phyloP scores from a whole-genome alignment of 805 yeast species.

The Saccharomycopsis sp. region DNA sequence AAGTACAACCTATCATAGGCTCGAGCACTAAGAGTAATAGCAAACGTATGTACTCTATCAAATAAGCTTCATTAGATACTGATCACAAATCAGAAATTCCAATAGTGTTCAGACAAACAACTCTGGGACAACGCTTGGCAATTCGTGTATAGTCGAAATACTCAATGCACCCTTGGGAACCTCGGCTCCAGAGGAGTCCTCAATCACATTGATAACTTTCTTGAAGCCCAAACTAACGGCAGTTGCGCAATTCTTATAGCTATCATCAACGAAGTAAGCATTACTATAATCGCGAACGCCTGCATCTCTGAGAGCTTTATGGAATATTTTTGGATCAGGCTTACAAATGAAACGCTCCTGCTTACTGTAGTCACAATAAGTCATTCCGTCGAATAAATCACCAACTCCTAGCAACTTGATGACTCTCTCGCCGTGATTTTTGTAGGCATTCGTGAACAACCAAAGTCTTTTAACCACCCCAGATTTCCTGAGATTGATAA shows the following conservation, averaged over 20 bases:
- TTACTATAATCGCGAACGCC: conserved; percentile 42
- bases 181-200: conserved; percentile 44
- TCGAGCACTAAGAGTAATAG: too few species aligned
- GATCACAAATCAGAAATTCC: too few species aligned
- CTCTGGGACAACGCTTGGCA: conserved; percentile 46
- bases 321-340: conserved; percentile 72
- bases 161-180: conserved; percentile 41
- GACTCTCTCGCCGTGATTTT: conserved; percentile 81
- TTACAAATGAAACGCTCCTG: conserved; percentile 70
- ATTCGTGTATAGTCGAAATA: conserved; percentile 51
- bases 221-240: conserved; percentile 70
- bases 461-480: conserved; percentile 67
- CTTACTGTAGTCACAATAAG: conserved; percentile 77
- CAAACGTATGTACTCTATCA: background rate
- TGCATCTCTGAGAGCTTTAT: conserved; percentile 57
- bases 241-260: conserved; percentile 69
- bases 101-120: conserved; percentile 29
- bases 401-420: conserved; percentile 76
- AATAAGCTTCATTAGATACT: too few species aligned
- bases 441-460: conserved; percentile 93
- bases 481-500: conserved; percentile 35
- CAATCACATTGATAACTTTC: conserved; percentile 66
- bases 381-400: conserved; percentile 90
- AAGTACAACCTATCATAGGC: too few species aligned
- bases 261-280: conserved; percentile 82